Percentiles rank a stretch among this genome's conserved stretches.
Conservation (phyloP, 2,329 filamentous ascomycete species). For the Fusarium torreyae region DNA sequence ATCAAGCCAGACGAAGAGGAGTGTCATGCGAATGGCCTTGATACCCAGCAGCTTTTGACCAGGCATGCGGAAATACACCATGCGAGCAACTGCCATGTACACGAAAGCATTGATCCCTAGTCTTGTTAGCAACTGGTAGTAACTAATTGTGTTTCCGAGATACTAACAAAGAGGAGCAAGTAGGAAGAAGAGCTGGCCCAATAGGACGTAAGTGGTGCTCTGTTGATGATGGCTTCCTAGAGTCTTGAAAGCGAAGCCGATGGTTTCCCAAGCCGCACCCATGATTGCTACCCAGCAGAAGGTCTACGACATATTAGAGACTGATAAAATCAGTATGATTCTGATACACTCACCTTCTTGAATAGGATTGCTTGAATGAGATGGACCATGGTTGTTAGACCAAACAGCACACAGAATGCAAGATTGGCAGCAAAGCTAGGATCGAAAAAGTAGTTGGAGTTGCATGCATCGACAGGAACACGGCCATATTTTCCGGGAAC, state of each 20-base stretch:
- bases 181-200: constrained; percentile 57
- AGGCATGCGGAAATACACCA: constrained; percentile 58
- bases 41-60: constrained; percentile 56
- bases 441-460: constrained; percentile 53
- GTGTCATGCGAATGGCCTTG: constrained; percentile 57
- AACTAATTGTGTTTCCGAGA: not conserved
- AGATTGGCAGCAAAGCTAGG: constrained; percentile 55
- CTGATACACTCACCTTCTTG: constrained; percentile 49
- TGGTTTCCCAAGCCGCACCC: constrained; percentile 57
- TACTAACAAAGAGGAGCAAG: constrained; percentile 59
- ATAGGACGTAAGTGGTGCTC: constrained; percentile 51
- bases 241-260: constrained; percentile 57
- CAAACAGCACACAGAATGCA: constrained; percentile 53
- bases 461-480: constrained; percentile 53
- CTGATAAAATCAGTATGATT: rapidly evolving
- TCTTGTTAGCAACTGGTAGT: constrained; percentile 5
- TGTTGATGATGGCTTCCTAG: constrained; percentile 58
- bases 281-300: constrained; percentile 60
- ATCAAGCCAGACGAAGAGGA: constrained; percentile 64
- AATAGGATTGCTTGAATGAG: constrained; percentile 50
- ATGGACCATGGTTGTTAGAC: constrained; percentile 49
- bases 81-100: constrained; percentile 61
- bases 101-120: constrained; percentile 61
- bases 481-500: constrained; percentile 53
- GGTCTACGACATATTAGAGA: constrained; percentile 36